phyloP scores from a whole-genome alignment of 2,329 filamentous ascomycete species.

The Diaporthe vexans region DNA sequence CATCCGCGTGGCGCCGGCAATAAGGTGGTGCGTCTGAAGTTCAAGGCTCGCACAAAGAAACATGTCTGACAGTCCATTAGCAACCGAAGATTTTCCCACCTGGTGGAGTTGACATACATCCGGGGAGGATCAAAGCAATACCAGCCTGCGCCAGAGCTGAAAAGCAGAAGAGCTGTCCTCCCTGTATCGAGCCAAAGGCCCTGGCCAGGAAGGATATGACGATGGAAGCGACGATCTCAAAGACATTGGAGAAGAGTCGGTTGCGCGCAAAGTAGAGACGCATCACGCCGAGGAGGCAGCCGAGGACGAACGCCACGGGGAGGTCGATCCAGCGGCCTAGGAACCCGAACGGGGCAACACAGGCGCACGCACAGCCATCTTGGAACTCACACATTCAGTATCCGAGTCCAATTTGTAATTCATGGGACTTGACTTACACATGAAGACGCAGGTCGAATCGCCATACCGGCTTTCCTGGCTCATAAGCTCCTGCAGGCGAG shows the following conservation, averaged over 20 bases:
- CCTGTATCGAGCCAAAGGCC: slow-evolving; percentile 37
- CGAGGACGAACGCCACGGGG: slow-evolving; percentile 37
- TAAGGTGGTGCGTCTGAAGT: slow-evolving; percentile 39
- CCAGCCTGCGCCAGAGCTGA: slow-evolving; percentile 36
- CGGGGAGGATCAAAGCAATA: slow-evolving; percentile 37
- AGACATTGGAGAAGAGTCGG: slow-evolving; percentile 37
- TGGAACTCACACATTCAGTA: neutral
- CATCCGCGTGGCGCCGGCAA: slow-evolving; percentile 35
- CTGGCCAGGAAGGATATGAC: slow-evolving; percentile 38
- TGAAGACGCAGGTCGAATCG: neutral
- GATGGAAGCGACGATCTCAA: slow-evolving; percentile 36
- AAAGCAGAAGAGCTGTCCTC: slow-evolving; percentile 38
- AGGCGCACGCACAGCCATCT: slow-evolving; percentile 9
- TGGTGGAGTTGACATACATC: neutral
- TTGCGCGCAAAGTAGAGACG: slow-evolving; percentile 36
- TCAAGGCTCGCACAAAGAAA: slow-evolving; percentile 38
- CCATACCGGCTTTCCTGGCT: neutral
- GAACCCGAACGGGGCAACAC: slow-evolving; percentile 22
- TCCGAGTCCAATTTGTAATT: neutral
- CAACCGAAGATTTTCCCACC: fast-evolving
- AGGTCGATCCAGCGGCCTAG: slow-evolving; percentile 38
- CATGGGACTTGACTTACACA: neutral
- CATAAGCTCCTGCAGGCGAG: neutral
- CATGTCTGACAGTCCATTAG: slow-evolving; percentile 10
- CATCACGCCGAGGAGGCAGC: slow-evolving; percentile 36